These are phyloP conservation scores for Suaeda aralocaspica DNA, from an alignment of 148 eudicot genomes.

Conservation along the genomic window DNA sequence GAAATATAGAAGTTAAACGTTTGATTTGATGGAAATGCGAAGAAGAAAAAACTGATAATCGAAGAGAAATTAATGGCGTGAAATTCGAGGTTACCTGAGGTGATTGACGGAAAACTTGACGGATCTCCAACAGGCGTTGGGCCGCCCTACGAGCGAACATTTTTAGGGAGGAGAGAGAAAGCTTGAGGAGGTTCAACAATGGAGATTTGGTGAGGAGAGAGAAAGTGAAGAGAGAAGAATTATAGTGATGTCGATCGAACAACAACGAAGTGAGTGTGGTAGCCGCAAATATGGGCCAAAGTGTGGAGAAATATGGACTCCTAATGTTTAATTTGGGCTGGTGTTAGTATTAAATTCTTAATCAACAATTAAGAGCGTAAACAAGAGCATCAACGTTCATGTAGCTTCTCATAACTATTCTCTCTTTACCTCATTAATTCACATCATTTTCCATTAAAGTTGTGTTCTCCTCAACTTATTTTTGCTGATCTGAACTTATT, in stretches of 20 bases:
- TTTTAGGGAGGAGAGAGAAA: conserved; percentile 23
- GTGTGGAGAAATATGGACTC: not conserved
- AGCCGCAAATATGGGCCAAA: conserved; percentile 26
- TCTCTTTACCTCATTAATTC: too few species aligned
- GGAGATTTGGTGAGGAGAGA: conserved; percentile 32
- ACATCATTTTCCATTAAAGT: too few species aligned
- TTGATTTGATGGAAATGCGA: conserved; percentile 3
- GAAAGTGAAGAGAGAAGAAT: not conserved
- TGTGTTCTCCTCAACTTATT: too few species aligned
- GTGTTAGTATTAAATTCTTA: not conserved
- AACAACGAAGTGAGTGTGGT: conserved; percentile 23
- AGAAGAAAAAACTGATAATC: not conserved
- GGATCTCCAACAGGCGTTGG: conserved; percentile 67
- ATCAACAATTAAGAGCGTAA: too few species aligned
- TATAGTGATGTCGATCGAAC: not conserved
- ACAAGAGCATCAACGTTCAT: too few species aligned
- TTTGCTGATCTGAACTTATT: too few species aligned
- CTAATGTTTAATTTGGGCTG: not conserved
- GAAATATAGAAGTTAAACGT: not conserved
- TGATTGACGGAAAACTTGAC: conserved; percentile 50
- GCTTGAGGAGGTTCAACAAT: conserved; percentile 22
- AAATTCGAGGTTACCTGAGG: conserved; percentile 39
- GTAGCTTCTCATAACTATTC: too few species aligned
- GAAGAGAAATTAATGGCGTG: conserved; percentile 8
- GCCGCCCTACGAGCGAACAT: conserved; percentile 74